Evolutionary conservation across 139 green algal genomes (phyloP).

Genomic region (Volvox reticuliferus): DNA sequence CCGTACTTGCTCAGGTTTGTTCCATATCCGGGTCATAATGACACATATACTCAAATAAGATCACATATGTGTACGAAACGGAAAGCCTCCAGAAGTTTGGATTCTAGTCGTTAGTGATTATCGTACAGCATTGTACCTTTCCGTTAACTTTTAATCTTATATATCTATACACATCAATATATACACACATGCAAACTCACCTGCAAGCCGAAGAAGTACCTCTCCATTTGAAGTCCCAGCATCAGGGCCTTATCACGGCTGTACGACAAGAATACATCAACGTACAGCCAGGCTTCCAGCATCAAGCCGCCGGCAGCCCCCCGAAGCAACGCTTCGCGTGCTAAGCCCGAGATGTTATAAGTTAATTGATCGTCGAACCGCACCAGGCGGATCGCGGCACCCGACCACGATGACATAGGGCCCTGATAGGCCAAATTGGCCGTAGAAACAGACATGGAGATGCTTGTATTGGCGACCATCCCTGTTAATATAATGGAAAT

Average conservation of each 20-base stretch:
- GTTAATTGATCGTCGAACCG: not conserved
- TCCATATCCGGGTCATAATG: no score
- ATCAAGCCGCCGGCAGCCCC: conserved; percentile 19
- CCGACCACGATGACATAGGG: not conserved
- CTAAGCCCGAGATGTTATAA: not conserved
- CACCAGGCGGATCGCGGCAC: not conserved
- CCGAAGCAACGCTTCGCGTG: not conserved
- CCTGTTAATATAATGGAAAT: no score
- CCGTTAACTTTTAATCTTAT: no score
- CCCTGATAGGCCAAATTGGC: conserved; percentile 43
- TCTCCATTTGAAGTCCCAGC: not conserved
- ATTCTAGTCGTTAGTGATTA: no score
- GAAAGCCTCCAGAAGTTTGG: no score
- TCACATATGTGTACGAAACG: no score
- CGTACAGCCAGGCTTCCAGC: conserved; percentile 42
- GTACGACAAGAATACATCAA: conserved; percentile 12
- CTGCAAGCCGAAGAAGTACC: conserved; percentile 25
- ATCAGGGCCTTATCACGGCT: not conserved
- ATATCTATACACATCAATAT: no score
- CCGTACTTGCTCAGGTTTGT: no score
- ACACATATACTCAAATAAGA: no score
- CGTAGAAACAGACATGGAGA: not conserved
- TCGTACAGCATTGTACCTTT: no score
- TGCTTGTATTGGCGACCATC: no score
- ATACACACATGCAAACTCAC: not conserved